Evolutionary conservation across 306 rosid species (phyloP), one percentile per base, ranked within the genome.

Genomic region (Rubus idaeus): DNA sequence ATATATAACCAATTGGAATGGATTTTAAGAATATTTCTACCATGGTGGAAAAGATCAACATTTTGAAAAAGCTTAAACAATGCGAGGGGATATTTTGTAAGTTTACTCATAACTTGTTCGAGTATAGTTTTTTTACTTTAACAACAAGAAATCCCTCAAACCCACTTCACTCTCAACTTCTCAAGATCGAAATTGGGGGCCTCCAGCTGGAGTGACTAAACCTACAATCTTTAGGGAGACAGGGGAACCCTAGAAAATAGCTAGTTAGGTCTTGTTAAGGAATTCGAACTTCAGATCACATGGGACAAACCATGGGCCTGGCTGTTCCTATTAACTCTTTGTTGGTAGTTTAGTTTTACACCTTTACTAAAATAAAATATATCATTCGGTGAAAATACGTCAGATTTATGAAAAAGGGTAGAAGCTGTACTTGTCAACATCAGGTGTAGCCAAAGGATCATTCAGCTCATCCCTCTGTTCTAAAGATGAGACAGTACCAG

Each of bases 381-480:
- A 53, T 61, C 11, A 53, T 35, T 23, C 46, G 67, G 65, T 53
- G 16, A 40, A 72, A 57, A 13, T 60, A 56, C 40, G 63, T 3
- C 26, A 13, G 49, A 6, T 13, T 60, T 21, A 69, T 30, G 13
- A 30, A 57, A 57, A 73, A 21, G 21, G 60, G 17, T n/a, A 77
- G 60, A 56, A 40, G 64, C 23, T 39, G 58, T 85, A 88, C 96
- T 77, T 87, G 20, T 93, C 96, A 4, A 93, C 98, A 75, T 94
- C 97, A 41, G 97, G 98, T 71, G 92, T 73, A 47, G 86, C 91
- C 74, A 92, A 71, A 46, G 96, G 91, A 78, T 92, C 97, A 78
- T 92, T 90, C 75, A 83, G 84, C 79, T 95, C 97, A 77, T 95
- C 97, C 73, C 88, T 83, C 57, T 83, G 87, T 58, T 90, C 94